These are phyloP conservation scores for Ganoderma meredithae DNA, from an alignment of 1,284 basidiomycete species.

Conservation along the genomic window DNA sequence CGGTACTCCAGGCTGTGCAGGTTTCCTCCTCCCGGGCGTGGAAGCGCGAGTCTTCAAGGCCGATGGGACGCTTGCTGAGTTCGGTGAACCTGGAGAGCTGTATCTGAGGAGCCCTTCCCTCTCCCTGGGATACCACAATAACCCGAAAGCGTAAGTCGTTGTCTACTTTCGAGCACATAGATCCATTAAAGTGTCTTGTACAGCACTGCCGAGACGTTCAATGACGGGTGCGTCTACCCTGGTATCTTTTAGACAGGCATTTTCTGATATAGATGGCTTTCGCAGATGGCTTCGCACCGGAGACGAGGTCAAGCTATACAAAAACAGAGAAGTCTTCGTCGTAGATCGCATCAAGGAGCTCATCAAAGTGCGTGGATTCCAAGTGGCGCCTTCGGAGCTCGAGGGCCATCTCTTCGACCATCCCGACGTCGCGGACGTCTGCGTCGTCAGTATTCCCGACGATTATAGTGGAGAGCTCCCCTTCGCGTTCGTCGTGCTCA, in stretches of 20 bases:
- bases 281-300: conserved; percentile 53
- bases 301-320: conserved; percentile 50
- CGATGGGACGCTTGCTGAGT: conserved; percentile 49
- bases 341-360: conserved; percentile 54
- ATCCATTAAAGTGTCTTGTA: neutral
- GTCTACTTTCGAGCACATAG: neutral
- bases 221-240: conserved; percentile 43
- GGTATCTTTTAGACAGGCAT: neutral
- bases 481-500: conserved; percentile 73
- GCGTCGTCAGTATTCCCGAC: conserved; percentile 80
- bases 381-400: conserved; percentile 50
- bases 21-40: conserved; percentile 48
- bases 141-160: conserved; percentile 55
- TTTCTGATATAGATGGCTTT: neutral
- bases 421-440: conserved; percentile 71
- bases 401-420: conserved; percentile 75
- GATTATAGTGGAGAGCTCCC: conserved; percentile 85
- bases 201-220: conserved; percentile 42
- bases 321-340: conserved; percentile 51
- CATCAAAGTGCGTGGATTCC: conserved; percentile 25
- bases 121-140: conserved; percentile 51
- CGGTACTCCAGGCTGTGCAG: conserved; percentile 45
- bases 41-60: conserved; percentile 47
- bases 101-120: conserved; percentile 50
- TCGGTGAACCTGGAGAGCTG: conserved; percentile 51